phyloP scores from a whole-genome alignment of 805 yeast genomes.

The Cyberlindnera maclurae region DNA sequence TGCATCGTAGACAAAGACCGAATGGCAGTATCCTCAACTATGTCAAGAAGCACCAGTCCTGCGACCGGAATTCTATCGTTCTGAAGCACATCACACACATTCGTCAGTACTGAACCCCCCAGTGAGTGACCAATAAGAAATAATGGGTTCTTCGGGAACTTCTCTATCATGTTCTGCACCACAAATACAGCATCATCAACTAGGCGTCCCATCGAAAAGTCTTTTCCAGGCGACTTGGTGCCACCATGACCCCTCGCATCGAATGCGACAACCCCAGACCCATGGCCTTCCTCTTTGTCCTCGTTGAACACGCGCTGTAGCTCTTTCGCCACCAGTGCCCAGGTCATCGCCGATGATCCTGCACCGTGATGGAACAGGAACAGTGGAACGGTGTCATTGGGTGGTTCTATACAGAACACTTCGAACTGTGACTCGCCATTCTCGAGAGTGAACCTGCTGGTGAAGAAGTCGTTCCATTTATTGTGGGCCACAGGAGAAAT shows the following conservation, averaged over 20 bases:
- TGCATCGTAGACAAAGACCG: slow-evolving; percentile 63
- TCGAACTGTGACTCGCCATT: slow-evolving; percentile 32
- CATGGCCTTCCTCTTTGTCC: slow-evolving; percentile 24
- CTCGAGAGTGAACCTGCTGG: slow-evolving; percentile 17
- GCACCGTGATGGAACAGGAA: slow-evolving; percentile 91
- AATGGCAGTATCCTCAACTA: slow-evolving; percentile 89
- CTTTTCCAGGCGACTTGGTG: slow-evolving; percentile 28
- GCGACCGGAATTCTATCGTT: slow-evolving; percentile 27
- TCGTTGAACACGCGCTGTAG: slow-evolving; percentile 22
- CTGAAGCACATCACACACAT: slow-evolving; percentile 30
- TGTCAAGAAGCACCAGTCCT: slow-evolving; percentile 80
- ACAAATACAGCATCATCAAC: slow-evolving; percentile 51
- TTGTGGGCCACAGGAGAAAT: neutral
- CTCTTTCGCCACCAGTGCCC: slow-evolving; percentile 43
- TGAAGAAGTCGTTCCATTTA: slow-evolving; percentile 31
- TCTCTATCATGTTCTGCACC: slow-evolving; percentile 30
- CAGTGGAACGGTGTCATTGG: slow-evolving; percentile 37
- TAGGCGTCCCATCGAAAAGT: slow-evolving; percentile 43
- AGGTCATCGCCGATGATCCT: slow-evolving; percentile 81
- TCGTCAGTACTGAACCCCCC: slow-evolving; percentile 82
- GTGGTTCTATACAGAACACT: slow-evolving; percentile 54
- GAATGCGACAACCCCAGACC: slow-evolving; percentile 60
- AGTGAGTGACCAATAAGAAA: slow-evolving; percentile 83
- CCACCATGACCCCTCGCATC: slow-evolving; percentile 87
- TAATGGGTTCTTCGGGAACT: slow-evolving; percentile 25